Base-by-base conservation (phyloP, 78 protist genomes). In the Chrysochromulina parva region DNA sequence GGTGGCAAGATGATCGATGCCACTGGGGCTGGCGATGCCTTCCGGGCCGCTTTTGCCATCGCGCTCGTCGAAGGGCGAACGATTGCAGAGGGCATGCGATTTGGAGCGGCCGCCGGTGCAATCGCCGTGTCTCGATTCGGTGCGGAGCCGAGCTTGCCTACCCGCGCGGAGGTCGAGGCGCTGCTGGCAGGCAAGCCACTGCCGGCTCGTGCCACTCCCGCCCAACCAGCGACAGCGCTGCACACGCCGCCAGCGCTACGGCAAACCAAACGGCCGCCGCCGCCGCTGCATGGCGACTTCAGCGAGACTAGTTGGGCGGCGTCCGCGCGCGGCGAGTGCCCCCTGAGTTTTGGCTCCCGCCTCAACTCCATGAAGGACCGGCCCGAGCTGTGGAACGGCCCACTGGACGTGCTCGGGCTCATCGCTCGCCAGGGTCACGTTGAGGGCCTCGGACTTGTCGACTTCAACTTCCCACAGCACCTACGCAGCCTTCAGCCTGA, bases 381-480 rank as follows among this genome's bases (percentile, higher is more conserved):
- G 53, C 53, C 52, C 22, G 47, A 38, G 53, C 78, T 26, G 78
- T 69, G 78, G 78, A 0, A 14, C 53, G 78, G 78, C 62, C 47
- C 59, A 24, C 3, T 3, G 16, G 60, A 11, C 54, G 71, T 58
- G n/a, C 60, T 86, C 16, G 80, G 90, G 38, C 66, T 78, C 81
- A 80, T 86, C 16, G 80, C 81, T 6, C n/a, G 81, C 52, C 90
- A 86, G 58, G 90, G 90, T 19, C 2, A 48, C 7, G 65, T 58
- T 13, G 2, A 24, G 22, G 90, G 90, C 19, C 90, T 86, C 22
- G 74, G 47, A 11, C 76, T 86, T 26, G 81, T 86, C n/a, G 90
- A 86, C 60, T 86, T 86, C 80, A 86, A 86, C 80, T 86, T 52
- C 60, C 90, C 90, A 10, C 90, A 86, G 90, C 90, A 86, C 90